Conservation (phyloP, 352 stramenopile genomes). For the Phytophthora fragariae region DNA sequence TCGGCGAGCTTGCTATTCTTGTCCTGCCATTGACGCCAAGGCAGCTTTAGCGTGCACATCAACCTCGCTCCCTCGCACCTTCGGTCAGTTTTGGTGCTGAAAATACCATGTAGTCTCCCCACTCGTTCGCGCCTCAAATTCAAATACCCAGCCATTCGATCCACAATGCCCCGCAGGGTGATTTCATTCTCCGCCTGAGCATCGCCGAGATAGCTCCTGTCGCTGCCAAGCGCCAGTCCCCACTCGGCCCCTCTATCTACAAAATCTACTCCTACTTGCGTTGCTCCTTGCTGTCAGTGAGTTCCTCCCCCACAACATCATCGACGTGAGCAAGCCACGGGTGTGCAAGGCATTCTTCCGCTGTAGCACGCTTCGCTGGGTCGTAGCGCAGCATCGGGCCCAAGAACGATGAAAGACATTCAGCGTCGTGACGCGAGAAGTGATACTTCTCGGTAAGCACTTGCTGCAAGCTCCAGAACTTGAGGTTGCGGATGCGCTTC, state of each 20-base stretch:
- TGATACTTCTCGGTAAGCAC: conserved; percentile 98
- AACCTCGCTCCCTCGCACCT: not conserved
- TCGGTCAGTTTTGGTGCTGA: conserved; percentile 27
- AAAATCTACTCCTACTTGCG: conserved; percentile 31
- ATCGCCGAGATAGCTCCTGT: conserved; percentile 9
- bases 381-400: conserved; percentile 94
- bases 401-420: conserved; percentile 94
- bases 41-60: not conserved
- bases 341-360: conserved; percentile 94
- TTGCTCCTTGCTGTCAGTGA: conserved; percentile 1
- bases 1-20: conserved; percentile 32
- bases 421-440: conserved; percentile 88
- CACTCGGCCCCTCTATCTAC: conserved; percentile 29
- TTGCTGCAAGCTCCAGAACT: conserved; percentile 97
- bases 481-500: conserved; percentile 98
- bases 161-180: conserved; percentile 16
- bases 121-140: conserved; percentile 14
- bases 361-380: conserved; percentile 89
- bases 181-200: conserved; percentile 22
- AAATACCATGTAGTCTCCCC: conserved; percentile 24
- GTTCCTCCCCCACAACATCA: conserved; percentile 17
- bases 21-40: conserved; percentile 3
- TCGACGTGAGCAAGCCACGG: conserved; percentile 89
- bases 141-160: conserved; percentile 17
- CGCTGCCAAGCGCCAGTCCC: not conserved